These are phyloP conservation scores for Sporisorium scitamineum DNA, from an alignment of 1,284 basidiomycete genomes.

Conservation along the genomic window DNA sequence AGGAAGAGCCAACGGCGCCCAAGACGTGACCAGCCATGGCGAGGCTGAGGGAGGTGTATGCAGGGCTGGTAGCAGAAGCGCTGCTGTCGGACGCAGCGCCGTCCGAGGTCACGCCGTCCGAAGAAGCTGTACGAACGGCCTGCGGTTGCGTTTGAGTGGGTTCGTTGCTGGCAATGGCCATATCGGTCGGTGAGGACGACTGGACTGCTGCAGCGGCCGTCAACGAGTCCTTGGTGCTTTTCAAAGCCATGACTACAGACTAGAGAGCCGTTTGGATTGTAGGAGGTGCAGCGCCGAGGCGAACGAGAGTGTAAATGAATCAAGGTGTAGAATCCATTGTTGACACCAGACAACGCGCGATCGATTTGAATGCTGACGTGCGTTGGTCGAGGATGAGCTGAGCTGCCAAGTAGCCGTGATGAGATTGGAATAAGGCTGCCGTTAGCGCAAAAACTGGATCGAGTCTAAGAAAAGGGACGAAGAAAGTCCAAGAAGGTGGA, in stretches of 20 bases:
- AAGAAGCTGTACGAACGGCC: neutral
- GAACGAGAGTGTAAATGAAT: neutral
- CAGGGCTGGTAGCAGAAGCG: conserved; percentile 12
- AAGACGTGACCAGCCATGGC: conserved; percentile 38
- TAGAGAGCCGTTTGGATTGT: neutral
- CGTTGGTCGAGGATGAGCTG: neutral
- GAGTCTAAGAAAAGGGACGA: neutral
- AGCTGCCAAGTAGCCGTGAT: neutral
- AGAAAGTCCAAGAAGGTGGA: neutral
- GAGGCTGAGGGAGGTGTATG: conserved; percentile 26
- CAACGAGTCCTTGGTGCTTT: neutral
- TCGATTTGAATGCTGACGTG: neutral
- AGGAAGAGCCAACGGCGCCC: conserved; percentile 8
- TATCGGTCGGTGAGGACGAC: neutral
- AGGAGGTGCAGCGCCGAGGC: conserved; percentile 7
- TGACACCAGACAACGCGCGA: neutral
- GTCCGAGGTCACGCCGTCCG: neutral
- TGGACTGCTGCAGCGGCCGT: neutral
- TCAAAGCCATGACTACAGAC: conserved; percentile 16
- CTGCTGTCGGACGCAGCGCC: conserved; percentile 4
- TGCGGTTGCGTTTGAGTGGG: neutral
- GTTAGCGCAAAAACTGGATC: neutral
- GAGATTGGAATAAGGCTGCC: neutral
- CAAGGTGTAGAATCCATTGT: conserved; percentile 26
- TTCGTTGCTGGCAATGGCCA: neutral